Percentiles rank a stretch among this genome's conserved stretches.
These are phyloP conservation scores for Pseudognaphalium luteoalbum DNA, from an alignment of 129 eudicot genomes.

Conservation along the genomic window DNA sequence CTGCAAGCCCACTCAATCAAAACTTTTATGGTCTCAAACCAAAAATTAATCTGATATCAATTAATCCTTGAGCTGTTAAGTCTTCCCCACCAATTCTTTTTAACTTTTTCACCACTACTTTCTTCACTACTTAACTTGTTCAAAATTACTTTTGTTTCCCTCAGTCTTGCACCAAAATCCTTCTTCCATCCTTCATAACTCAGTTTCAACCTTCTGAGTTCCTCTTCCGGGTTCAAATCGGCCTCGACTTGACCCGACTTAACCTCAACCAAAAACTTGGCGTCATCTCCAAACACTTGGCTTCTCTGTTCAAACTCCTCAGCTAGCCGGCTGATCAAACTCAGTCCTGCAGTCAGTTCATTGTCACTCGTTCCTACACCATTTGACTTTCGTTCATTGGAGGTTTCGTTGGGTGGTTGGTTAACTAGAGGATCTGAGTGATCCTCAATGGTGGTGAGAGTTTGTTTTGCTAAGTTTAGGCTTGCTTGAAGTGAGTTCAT, in stretches of 20 bases:
- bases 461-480: constrained; percentile 65
- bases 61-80: constrained; percentile 62
- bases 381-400: constrained; percentile 36
- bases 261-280: constrained; percentile 85
- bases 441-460: constrained; percentile 56
- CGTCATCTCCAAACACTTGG: constrained; percentile 85
- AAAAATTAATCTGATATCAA: constrained; percentile 15
- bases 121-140: constrained; percentile 68
- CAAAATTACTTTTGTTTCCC: constrained; percentile 81
- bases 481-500: constrained; percentile 87
- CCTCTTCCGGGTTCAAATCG: constrained; percentile 67
- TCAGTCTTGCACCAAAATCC: constrained; percentile 65
- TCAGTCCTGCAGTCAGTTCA: constrained; percentile 58
- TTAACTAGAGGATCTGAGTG: constrained; percentile 52
- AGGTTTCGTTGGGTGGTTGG: constrained; percentile 45
- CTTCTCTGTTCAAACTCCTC: constrained; percentile 93
- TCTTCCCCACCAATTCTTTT: constrained; percentile 88
- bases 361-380: constrained; percentile 44
- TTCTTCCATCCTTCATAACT: constrained; percentile 91
- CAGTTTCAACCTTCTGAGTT: constrained; percentile 66
- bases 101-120: constrained; percentile 46
- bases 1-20: constrained; percentile 18
- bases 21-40: constrained; percentile 5
- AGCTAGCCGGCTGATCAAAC: constrained; percentile 74
- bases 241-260: constrained; percentile 84